Evolutionary conservation across 169 alveolate genomes (phyloP).

Genomic region (Cyclospora cayetanensis): DNA sequence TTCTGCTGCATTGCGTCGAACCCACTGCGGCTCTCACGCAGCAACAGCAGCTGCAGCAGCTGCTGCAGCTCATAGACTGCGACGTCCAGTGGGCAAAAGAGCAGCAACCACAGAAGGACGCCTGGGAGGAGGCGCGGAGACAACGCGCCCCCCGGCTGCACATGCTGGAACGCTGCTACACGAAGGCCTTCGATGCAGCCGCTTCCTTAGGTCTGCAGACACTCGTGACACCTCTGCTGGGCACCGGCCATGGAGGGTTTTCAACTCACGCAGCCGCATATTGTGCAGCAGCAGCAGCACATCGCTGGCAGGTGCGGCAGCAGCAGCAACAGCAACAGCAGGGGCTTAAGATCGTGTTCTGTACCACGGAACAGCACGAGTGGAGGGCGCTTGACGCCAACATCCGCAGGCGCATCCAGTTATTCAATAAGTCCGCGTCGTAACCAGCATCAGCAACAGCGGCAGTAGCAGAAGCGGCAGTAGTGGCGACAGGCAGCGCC

Average conservation of each 20-base stretch:
- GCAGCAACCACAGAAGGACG: not conserved
- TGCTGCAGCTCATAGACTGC: not conserved
- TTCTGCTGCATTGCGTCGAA: slow-evolving; percentile 26
- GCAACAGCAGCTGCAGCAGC: slow-evolving; percentile 28
- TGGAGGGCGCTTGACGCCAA: slow-evolving; percentile 36
- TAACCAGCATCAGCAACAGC: not conserved
- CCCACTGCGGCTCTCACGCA: slow-evolving; percentile 17
- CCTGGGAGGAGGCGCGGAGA: not conserved
- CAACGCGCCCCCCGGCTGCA: not conserved
- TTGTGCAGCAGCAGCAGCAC: slow-evolving; percentile 38
- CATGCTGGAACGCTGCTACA: slow-evolving; percentile 32
- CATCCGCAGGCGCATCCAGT: not conserved
- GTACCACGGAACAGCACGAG: slow-evolving; percentile 9
- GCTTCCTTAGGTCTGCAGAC: slow-evolving; percentile 27
- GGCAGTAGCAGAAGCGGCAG: not conserved
- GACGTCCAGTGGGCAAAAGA: not conserved
- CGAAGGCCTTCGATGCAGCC: slow-evolving; percentile 19
- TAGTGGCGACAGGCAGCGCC: not conserved
- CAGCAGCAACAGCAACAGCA: not conserved
- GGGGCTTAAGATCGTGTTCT: not conserved
- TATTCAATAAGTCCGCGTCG: not conserved
- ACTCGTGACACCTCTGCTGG: slow-evolving; percentile 43
- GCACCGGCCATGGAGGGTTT: slow-evolving; percentile 36
- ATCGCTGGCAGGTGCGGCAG: slow-evolving; percentile 3
- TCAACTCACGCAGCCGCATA: slow-evolving; percentile 6